phyloP scores from a whole-genome alignment of 108 stramenopile genomes.

The Cyclostephanos invisitatus region DNA sequence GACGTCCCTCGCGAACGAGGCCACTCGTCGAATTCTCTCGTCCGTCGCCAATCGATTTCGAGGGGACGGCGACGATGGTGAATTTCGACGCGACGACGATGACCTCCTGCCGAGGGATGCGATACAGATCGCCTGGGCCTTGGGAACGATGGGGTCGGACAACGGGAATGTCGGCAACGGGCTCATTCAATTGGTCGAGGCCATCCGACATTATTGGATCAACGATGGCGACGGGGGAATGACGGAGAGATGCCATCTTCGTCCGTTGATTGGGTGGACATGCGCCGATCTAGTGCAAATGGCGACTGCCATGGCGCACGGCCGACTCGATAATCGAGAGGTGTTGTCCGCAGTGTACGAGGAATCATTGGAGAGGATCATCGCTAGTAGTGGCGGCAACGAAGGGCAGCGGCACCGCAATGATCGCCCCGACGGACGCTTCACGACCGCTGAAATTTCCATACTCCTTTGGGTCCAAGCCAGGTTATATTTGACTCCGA shows the following conservation, averaged over 20 bases:
- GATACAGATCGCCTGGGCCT: conserved; percentile 73
- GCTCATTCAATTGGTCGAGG: conserved; percentile 62
- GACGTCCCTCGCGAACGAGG: conserved; percentile 55
- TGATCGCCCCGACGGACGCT: conserved; percentile 19
- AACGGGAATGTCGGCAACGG: conserved; percentile 68
- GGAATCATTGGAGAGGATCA: conserved; percentile 58
- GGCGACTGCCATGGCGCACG: conserved; percentile 68
- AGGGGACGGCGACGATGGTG: neutral
- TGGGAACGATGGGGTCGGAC: conserved; percentile 76
- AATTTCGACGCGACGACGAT: conserved; percentile 7
- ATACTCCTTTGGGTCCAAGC: conserved; percentile 83
- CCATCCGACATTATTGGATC: conserved; percentile 55
- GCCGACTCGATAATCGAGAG: conserved; percentile 64
- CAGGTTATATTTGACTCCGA: conserved; percentile 59
- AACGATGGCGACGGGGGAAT: neutral
- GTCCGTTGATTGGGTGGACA: conserved; percentile 62
- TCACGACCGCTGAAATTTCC: conserved; percentile 67
- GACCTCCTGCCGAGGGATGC: conserved; percentile 64
- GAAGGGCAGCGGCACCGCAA: neutral
- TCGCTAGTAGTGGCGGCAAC: conserved; percentile 4
- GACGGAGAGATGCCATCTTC: conserved; percentile 12
- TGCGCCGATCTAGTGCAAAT: conserved; percentile 76
- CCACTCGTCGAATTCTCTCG: conserved; percentile 29
- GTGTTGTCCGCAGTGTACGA: conserved; percentile 60
- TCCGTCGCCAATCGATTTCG: conserved; percentile 6